phyloP scores from a whole-genome alignment of 78 protist genomes.

The Corallochytrium limacisporum region DNA sequence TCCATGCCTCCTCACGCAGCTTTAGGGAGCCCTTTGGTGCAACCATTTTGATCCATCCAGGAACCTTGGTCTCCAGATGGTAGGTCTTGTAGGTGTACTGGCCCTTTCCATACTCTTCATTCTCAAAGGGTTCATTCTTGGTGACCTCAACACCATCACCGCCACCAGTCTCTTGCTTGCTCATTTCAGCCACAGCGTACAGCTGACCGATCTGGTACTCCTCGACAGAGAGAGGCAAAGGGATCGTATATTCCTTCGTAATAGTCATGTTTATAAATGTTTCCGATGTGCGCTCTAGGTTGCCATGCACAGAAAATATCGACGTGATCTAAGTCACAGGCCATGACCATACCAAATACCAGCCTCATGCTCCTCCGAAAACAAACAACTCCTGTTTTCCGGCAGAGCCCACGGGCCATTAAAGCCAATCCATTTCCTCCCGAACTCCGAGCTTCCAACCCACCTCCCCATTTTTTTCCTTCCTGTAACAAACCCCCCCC shows the following conservation, averaged over 20 bases:
- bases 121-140: slow-evolving; percentile 53
- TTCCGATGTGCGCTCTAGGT: no score
- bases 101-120: slow-evolving; percentile 36
- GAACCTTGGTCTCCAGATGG: slow-evolving; percentile 34
- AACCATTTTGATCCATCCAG: slow-evolving; percentile 39
- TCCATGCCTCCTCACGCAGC: slow-evolving; percentile 79
- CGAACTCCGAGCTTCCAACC: no score
- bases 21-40: slow-evolving; percentile 47
- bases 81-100: slow-evolving; percentile 65
- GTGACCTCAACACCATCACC: slow-evolving; percentile 70
- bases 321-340: no score
- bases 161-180: slow-evolving; percentile 8
- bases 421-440: no score
- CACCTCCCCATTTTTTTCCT: no score
- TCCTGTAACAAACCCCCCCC: no score
- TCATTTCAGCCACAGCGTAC: slow-evolving; percentile 42
- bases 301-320: no score
- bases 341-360: no score
- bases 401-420: no score
- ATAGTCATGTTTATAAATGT: no score
- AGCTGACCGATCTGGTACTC: slow-evolving; percentile 58
- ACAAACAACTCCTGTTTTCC: no score
- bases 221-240: slow-evolving; percentile 22
- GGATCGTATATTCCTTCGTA: slow-evolving; percentile 14
- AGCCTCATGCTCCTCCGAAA: no score